phyloP scores from a whole-genome alignment of 2,329 filamentous ascomycete genomes.

The Alternaria arborescens region DNA sequence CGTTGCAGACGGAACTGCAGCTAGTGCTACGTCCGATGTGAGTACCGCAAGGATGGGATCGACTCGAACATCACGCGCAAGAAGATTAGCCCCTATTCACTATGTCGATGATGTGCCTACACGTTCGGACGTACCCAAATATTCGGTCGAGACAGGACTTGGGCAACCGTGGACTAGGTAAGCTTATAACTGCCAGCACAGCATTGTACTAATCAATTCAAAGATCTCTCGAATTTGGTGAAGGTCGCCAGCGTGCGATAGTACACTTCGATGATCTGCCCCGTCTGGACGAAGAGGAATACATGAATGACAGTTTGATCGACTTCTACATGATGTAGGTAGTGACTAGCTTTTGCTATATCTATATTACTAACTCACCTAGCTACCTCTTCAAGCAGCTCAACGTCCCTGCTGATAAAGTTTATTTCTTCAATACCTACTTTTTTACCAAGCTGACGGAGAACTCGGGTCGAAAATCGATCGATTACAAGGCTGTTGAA shows the following conservation, averaged over 20 bases:
- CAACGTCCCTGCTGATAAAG: constrained; percentile 62
- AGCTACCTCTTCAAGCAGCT: constrained; percentile 50
- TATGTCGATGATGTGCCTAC: background rate
- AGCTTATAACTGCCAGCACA: background rate
- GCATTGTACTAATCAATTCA: constrained; percentile 10
- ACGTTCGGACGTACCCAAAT: constrained; percentile 21
- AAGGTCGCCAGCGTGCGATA: constrained; percentile 68
- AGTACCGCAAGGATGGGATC: background rate
- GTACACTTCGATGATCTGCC: constrained; percentile 77
- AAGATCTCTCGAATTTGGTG: constrained; percentile 69
- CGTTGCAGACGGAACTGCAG: background rate
- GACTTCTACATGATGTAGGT: constrained; percentile 77
- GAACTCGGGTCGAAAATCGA: constrained; percentile 63
- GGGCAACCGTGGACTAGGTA: constrained; percentile 41
- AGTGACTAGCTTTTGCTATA: background rate
- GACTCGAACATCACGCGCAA: constrained; percentile 20
- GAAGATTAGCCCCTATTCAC: constrained; percentile 11
- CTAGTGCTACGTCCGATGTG: background rate
- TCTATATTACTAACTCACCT: background rate
- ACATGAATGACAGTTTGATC: constrained; percentile 91
- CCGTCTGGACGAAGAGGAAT: constrained; percentile 83
- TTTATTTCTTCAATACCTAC: constrained; percentile 92
- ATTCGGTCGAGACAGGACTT: constrained; percentile 34
- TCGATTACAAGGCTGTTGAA: constrained; percentile 86
- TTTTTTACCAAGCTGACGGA: constrained; percentile 79